phyloP scores from a whole-genome alignment of 192 early-diverging fungal genomes.

The Martensiomyces pterosporus region DNA sequence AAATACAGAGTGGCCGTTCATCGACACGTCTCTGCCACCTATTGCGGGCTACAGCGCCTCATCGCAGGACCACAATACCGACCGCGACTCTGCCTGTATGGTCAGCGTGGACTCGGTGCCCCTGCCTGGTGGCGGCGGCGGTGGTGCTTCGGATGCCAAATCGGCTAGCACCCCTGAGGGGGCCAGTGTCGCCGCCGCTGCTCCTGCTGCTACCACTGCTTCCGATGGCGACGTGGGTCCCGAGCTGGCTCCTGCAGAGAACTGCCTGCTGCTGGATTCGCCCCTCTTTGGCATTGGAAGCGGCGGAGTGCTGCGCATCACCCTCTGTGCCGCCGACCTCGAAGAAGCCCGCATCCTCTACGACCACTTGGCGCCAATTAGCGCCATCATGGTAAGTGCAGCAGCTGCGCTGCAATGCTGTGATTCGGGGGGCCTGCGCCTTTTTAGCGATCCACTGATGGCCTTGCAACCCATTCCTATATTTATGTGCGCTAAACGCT shows the following conservation, averaged over 20 bases:
- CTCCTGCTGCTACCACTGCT: not conserved
- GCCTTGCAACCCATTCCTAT: not conserved
- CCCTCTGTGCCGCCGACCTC: conserved; percentile 91
- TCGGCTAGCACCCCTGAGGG: too few relatives aligned
- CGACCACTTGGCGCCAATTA: conserved; percentile 88
- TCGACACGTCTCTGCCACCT: conserved; percentile 58
- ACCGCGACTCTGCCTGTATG: conserved; percentile 58
- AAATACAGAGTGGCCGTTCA: conserved; percentile 85
- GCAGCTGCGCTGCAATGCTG: too few relatives aligned
- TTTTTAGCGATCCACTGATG: too few relatives aligned
- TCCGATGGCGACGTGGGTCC: not conserved
- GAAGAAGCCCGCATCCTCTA: conserved; percentile 89
- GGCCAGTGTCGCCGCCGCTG: too few relatives aligned
- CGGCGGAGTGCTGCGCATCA: conserved; percentile 87
- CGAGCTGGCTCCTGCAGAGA: conserved; percentile 26
- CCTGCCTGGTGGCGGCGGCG: not conserved
- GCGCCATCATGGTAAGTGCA: conserved; percentile 80
- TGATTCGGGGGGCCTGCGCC: too few relatives aligned
- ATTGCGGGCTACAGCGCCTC: conserved; percentile 30
- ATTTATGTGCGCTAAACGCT: too few relatives aligned
- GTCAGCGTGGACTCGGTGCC: not conserved
- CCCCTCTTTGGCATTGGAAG: conserved; percentile 98
- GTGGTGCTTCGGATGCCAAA: too few relatives aligned
- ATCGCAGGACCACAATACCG: conserved; percentile 55
- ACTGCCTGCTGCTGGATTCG: conserved; percentile 91